A percentile compares a stretch with the other conserved stretches of the same genome.
These are phyloP conservation scores for Monosporozyma solicola DNA, from an alignment of 805 yeast genomes.

Conservation along the genomic window DNA sequence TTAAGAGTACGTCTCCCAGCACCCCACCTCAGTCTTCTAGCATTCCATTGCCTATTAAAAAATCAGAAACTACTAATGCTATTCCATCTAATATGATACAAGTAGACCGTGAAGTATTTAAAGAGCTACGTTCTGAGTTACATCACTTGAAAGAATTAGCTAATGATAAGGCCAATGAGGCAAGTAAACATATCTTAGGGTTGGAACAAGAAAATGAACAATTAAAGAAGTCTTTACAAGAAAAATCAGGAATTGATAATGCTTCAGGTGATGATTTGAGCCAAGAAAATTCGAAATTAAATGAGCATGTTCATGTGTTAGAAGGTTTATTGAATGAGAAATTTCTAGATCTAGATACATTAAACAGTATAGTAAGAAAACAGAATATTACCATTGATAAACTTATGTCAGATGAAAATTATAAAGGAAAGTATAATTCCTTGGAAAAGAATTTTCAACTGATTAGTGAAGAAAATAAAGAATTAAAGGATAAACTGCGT, in stretches of 20 bases:
- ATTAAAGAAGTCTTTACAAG: conserved; percentile 11
- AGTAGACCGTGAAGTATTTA: conserved; percentile 22
- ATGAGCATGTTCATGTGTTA: conserved; percentile 36
- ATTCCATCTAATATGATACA: background rate
- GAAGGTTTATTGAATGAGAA: conserved; percentile 47
- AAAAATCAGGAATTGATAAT: background rate
- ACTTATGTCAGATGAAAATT: conserved; percentile 36
- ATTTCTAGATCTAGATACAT: conserved; percentile 40
- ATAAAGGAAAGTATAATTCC: conserved; percentile 39
- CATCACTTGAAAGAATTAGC: conserved; percentile 35
- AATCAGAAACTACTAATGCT: background rate
- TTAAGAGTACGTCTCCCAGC: background rate
- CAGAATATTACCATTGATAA: conserved; percentile 43
- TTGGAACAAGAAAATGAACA: conserved; percentile 35
- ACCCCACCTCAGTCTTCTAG: conserved; percentile 8
- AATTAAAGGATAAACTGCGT: conserved; percentile 33
- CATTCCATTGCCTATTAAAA: background rate
- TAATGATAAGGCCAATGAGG: conserved; percentile 45
- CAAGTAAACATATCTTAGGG: conserved; percentile 43
- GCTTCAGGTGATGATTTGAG: conserved; percentile 24
- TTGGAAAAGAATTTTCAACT: conserved; percentile 39
- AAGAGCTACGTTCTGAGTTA: conserved; percentile 29
- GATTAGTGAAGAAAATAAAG: conserved; percentile 37
- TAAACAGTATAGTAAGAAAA: conserved; percentile 45
- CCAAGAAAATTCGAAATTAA: conserved; percentile 37